phyloP scores from a whole-genome alignment of 176 grass and related monocot species.

The Tillandsia fasciculata region DNA sequence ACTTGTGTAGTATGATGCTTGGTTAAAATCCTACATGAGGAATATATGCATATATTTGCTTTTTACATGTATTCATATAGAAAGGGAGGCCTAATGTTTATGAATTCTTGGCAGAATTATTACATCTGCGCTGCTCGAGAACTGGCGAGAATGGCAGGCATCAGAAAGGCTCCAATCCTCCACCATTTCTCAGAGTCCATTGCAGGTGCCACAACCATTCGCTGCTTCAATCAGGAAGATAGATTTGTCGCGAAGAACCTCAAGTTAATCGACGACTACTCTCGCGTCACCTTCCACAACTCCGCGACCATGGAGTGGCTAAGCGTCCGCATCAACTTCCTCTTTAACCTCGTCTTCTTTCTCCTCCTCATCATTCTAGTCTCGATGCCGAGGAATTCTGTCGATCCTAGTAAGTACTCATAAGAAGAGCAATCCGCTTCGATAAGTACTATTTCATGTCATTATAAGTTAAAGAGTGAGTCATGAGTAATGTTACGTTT shows the following conservation, averaged over 20 bases:
- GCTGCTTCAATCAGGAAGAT: slow-evolving; percentile 74
- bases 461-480: neutral
- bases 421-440: neutral
- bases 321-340: slow-evolving; percentile 78
- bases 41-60: neutral
- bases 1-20: neutral
- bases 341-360: slow-evolving; percentile 79
- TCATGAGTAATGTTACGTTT: slow-evolving; percentile 14
- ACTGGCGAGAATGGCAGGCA: slow-evolving; percentile 78
- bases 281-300: slow-evolving; percentile 80
- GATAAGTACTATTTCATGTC: neutral
- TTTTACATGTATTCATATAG: neutral
- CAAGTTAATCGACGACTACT: slow-evolving; percentile 65
- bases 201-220: slow-evolving; percentile 64
- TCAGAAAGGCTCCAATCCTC: slow-evolving; percentile 79
- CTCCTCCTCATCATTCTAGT: slow-evolving; percentile 57
- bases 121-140: slow-evolving; percentile 84
- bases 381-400: slow-evolving; percentile 43
- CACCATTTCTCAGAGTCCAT: slow-evolving; percentile 87
- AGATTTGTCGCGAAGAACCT: slow-evolving; percentile 51
- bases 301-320: slow-evolving; percentile 89
- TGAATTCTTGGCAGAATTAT: slow-evolving; percentile 44
- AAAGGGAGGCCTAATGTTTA: neutral
- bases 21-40: no score
- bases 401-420: slow-evolving; percentile 66